Base-by-base conservation (phyloP, 1,284 basidiomycete species). In the Ceratobasidium sp. region DNA sequence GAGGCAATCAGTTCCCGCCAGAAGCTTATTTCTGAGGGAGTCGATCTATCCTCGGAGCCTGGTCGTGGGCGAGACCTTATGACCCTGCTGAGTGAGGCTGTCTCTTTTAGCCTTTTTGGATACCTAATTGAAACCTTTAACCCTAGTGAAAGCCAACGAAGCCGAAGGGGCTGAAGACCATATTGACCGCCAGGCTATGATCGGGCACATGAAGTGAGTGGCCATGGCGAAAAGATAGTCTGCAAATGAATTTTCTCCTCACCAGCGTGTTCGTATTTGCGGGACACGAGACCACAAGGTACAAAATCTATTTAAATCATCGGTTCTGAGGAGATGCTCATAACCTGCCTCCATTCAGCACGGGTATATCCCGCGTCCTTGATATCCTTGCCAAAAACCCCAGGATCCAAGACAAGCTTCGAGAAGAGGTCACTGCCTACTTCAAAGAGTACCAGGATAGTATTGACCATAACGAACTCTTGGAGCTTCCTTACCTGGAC, bases 331-430 rank as follows among this genome's bases (percentile, higher is more conserved):
- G 35, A 38, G 35, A 5, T 38, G 11, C 35, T 38, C 11, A 38
- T 11, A 4, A 11, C 4, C 35, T 38, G 35, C n/a, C n/a, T n/a
- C n/a, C n/a, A 11, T 4, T 11, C 0, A 81, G 83, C 0, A 89
- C 87, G 0, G 88, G 90, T 0, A 82, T 92, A 0, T 87, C 90
- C 2, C 95, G 92, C 91, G 87, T 86, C 72, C 81, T 94, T 1
- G 90, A 89, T 78, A 86, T 87, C 28, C 86, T 94, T n/a, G 83
- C 88, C 0, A 83, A 82, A 35, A 78, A 87, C 61, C 86, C 84
- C 0, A 81, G 82, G 0, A 81, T 84, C 7, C 93, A 94, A 79
- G 76, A 78, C n/a, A 81, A 81, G 38, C 83, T 95, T 1, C 85
- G 91, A 3, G 80, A 80, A 5, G 89, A 89, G 61, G 79, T 91